These are phyloP conservation scores for Clavaria fumosa DNA, from an alignment of 768 basidiomycete species.

Conservation along the genomic window DNA sequence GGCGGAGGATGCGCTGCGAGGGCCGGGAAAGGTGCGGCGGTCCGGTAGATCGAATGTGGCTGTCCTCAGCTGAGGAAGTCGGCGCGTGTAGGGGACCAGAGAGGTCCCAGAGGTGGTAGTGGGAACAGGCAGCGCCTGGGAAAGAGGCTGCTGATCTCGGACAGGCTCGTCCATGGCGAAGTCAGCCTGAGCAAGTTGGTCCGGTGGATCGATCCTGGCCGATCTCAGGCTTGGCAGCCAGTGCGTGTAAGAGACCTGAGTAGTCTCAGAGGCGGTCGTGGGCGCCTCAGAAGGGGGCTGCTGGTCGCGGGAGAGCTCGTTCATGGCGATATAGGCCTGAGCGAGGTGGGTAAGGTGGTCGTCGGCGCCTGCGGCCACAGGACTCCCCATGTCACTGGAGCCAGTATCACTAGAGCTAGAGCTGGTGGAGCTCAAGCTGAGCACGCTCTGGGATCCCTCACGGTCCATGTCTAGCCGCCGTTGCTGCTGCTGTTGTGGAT, in stretches of 20 bases:
- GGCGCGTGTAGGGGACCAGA: too few relatives aligned
- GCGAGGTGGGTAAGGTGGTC: slow-evolving; percentile 26
- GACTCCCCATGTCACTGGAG: slow-evolving; percentile 32
- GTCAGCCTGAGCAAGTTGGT: background rate
- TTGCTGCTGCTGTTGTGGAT: too few relatives aligned
- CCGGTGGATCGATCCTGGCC: slow-evolving; percentile 10
- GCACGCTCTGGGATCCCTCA: slow-evolving; percentile 19
- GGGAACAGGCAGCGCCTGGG: too few relatives aligned
- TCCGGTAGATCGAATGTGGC: slow-evolving; percentile 8
- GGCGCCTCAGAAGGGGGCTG: slow-evolving; percentile 6
- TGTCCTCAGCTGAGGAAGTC: slow-evolving; percentile 8
- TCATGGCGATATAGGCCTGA: slow-evolving; percentile 21
- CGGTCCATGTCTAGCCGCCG: too few relatives aligned
- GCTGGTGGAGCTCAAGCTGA: slow-evolving; percentile 16
- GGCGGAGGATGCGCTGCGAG: slow-evolving; percentile 12
- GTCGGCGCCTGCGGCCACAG: slow-evolving; percentile 30
- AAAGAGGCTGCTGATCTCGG: slow-evolving; percentile 11
- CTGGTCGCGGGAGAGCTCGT: slow-evolving; percentile 8
- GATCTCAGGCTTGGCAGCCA: slow-evolving; percentile 13
- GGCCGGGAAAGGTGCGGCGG: slow-evolving; percentile 2
- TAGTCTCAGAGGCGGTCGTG: slow-evolving; percentile 7
- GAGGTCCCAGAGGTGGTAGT: slow-evolving; percentile 11
- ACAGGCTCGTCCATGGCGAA: background rate
- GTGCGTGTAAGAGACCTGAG: too few relatives aligned
- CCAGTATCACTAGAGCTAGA: slow-evolving; percentile 27